Evolutionary conservation across 1,284 basidiomycete species (phyloP), one percentile per base, ranked within the genome.

Genomic region (Malassezia nana): DNA sequence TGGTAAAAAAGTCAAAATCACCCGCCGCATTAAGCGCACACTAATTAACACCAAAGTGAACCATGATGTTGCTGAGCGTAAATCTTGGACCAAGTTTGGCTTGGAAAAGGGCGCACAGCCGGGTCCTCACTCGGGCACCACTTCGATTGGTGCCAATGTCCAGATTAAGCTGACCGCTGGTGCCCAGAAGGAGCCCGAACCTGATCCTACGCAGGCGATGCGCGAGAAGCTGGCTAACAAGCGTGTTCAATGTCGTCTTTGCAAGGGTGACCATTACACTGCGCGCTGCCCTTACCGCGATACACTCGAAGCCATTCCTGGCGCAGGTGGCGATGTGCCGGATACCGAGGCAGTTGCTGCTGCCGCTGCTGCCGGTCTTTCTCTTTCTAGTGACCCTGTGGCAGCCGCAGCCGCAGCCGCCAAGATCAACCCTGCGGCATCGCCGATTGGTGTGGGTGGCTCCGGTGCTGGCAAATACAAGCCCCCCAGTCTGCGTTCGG

Each of bases 201-300:
- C 79, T 50, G 79, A 83, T 25, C 81, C 82, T 28, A 84, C 85
- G 72, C 82, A 85, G 62, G 78, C 79, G 49, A 77, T 86, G 66
- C 89, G 88, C 76, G 76, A 76, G 26, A 81, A 83, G 64, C 81
- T 87, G 25, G 82, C 77, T 50, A 75, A 73, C 58, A 89, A 89
- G 75, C 89, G 89, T 70, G 88, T 99, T 60, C 78, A 82, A 48
- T 99, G 92, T 80, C 83, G 94, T 66, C 78, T 94, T 55, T 98
- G 94, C 78, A 89, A 92, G 75, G 92, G 92, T 53, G 87, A 87
- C 65, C 94, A 98, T 78, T 98, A 91, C 77, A 99, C 94, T 10
- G 86, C 90, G 58, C 90, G 91, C 76, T 98, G 94, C 81, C 94
- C 94, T 10, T 94, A 94, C 82, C 94, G 90, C 77, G 91, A 96